These are phyloP conservation scores for Cercospora sp. DNA, from an alignment of 2,329 filamentous ascomycete genomes.

Conservation along the genomic window DNA sequence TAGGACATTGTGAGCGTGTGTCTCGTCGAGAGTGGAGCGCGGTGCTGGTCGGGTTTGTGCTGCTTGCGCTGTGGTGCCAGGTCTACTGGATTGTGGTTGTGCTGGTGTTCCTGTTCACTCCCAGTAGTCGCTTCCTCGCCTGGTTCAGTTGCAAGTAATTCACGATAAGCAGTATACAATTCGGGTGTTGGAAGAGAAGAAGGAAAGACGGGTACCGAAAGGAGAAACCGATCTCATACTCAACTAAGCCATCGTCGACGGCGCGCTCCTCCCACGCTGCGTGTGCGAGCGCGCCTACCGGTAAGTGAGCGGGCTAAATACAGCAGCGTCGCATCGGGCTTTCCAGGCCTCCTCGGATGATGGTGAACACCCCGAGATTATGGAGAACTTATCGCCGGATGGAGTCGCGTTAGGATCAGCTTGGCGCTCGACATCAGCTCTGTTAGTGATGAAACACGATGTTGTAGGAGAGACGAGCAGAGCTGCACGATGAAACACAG, in stretches of 20 bases:
- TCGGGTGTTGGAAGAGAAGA: background rate
- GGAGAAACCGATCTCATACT: background rate
- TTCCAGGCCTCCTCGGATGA: background rate
- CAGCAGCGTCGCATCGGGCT: conserved; percentile 3
- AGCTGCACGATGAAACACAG: background rate
- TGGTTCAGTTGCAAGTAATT: background rate
- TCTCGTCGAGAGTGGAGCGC: background rate
- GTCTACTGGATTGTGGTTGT: background rate
- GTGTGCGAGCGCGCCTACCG: background rate
- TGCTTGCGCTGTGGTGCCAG: background rate
- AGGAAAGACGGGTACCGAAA: background rate
- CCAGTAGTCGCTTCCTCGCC: background rate
- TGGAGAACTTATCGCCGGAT: background rate
- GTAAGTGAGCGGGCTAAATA: background rate
- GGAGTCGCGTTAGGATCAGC: background rate
- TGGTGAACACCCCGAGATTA: background rate
- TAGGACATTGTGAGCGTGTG: background rate
- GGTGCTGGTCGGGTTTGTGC: background rate
- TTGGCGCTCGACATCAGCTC: background rate
- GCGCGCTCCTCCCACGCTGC: background rate
- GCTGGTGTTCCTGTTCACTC: background rate
- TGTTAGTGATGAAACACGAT: background rate
- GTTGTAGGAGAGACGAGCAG: background rate
- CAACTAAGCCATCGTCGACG: background rate
- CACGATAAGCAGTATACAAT: background rate